Evolutionary conservation across 257 asterid genomes (phyloP).

Genomic region (Mitragyna speciosa): DNA sequence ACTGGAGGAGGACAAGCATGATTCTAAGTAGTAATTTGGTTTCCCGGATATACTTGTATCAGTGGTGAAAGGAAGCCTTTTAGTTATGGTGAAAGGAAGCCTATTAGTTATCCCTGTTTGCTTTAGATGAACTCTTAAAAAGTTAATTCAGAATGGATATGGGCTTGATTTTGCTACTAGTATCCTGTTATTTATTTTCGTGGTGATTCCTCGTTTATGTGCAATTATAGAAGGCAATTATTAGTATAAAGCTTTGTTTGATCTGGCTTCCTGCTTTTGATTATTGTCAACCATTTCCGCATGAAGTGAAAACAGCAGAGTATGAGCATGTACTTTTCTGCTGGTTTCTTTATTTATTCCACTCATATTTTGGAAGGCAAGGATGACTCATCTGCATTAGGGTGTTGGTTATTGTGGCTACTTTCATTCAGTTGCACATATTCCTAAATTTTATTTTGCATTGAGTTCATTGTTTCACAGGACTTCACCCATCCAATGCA

Average conservation of each 20-base stretch:
- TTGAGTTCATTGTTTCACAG: neutral
- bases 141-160: neutral
- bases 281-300: neutral
- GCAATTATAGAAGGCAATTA: neutral
- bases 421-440: neutral
- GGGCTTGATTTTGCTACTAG: neutral
- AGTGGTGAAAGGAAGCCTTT: neutral
- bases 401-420: neutral
- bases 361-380: neutral
- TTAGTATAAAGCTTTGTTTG: neutral
- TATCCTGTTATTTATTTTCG: neutral
- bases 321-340: neutral
- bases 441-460: neutral
- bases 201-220: neutral
- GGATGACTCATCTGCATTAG: neutral
- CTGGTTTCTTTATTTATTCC: neutral
- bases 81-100: too few species aligned
- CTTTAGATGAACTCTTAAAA: neutral
- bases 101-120: neutral
- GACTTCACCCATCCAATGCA: neutral
- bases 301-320: neutral
- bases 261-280: neutral
- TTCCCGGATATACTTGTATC: neutral
- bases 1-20: conserved; percentile 29
- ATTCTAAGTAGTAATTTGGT: neutral